Evolutionary conservation across 176 grass and related monocot genomes (phyloP), one percentile per base, ranked within the genome.

Genomic region (Microstegium vimineum): DNA sequence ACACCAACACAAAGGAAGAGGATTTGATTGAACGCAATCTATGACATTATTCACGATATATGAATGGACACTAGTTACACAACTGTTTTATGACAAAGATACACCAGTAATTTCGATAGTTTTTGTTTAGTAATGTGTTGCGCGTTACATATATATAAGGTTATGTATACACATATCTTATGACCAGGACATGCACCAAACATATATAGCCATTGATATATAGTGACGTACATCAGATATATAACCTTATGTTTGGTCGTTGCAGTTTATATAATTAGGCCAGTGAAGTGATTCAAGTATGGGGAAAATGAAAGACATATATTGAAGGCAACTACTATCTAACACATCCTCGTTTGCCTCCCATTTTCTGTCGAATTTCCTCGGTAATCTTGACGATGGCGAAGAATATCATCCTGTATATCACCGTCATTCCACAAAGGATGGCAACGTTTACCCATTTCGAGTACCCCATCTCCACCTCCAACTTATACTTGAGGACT

Each of bases 401-500:
- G 6, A 88, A 88, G 47, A 91, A 91, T 3, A 83, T 10, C 10
- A 79, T 4, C 86, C 86, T 86, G 45, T 91, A 88, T 6, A 85
- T 0, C 10, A 88, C 73, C 6, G 46, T 59, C 86, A 91, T 88
- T 12, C 77, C 90, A 32, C 22, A 88, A 1, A 91, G 49, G 40
- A 91, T 82, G 20, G 66, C 90, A 15, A 91, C n/a, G 71, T 91
- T 81, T 4, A 91, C 73, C 90, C 86, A 91, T 36, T 91, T 91
- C 5, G 86, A 85, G 73, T 91, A 88, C 43, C 67, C 76, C 85
- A 91, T 68, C 78, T 88, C 90, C 46, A 88, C 83, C 60, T 91
- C 37, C 67, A 84, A 46, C 25, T 72, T 78, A 22, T 66, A 25
- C 42, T 66, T 67, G 2, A 88, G 59, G 34, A 88, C 15, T 16